phyloP scores from a whole-genome alignment of 2,329 filamentous ascomycete genomes.

The Pyrenophora tritici-repentis region DNA sequence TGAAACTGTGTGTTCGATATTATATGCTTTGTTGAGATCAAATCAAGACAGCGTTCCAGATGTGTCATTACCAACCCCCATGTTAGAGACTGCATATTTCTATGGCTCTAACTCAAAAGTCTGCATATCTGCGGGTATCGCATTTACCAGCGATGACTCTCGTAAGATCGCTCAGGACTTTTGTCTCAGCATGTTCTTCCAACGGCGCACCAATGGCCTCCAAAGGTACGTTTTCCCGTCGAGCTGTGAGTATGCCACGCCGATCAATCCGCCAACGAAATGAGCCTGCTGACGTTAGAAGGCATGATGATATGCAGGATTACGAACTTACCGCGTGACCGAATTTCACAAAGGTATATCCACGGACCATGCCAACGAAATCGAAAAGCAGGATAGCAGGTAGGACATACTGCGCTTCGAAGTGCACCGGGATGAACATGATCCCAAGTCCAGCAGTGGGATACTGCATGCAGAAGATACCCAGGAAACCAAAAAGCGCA shows the following conservation, averaged over 20 bases:
- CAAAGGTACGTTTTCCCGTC: conserved; percentile 41
- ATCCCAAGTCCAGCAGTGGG: conserved; percentile 37
- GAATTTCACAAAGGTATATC: conserved; percentile 35
- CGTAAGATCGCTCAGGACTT: neutral
- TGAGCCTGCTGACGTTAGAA: conserved; percentile 38
- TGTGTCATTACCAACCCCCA: neutral
- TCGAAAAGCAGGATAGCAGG: conserved; percentile 43
- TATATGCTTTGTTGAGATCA: neutral
- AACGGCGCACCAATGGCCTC: conserved; percentile 41
- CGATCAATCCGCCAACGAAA: conserved; percentile 36
- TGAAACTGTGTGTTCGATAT: neutral
- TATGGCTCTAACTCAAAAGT: neutral
- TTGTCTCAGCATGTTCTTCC: conserved; percentile 30
- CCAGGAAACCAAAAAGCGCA: conserved; percentile 38
- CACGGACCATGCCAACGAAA: conserved; percentile 37
- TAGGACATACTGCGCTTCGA: conserved; percentile 40
- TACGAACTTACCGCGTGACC: conserved; percentile 42
- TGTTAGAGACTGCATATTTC: too few relatives aligned
- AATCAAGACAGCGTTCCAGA: too few relatives aligned
- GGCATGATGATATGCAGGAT: neutral
- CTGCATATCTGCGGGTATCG: neutral
- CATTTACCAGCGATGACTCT: too few relatives aligned
- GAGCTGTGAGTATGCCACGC: conserved; percentile 40
- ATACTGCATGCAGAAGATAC: conserved; percentile 41
- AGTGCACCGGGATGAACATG: conserved; percentile 37